Base-by-base conservation (phyloP, 257 asterid genomes). In the Voacanga thouarsii region DNA sequence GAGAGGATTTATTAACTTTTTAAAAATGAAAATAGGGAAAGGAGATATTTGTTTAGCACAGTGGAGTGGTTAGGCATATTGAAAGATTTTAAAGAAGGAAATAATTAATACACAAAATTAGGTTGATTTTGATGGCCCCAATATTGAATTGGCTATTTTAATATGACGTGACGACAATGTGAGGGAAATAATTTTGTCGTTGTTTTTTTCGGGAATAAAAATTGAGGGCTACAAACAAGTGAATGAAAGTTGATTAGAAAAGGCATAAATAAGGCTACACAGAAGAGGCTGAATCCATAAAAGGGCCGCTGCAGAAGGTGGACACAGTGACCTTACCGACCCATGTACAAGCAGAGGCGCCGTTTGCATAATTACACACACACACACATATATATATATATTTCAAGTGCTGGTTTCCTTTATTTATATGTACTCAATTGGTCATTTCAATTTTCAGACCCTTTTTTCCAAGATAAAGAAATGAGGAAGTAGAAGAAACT, bases 261-360 rank as follows among this genome's bases (percentile, higher is more conserved):
- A 45, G 45, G 72, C 77, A 80, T 33, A 45, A n/a, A n/a, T 59
- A 71, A 6, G 41, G 41, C 53, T 64, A 71, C 37, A 33, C 26
- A 71, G 65, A 64, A 70, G 69, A 75, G 14, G 44, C 77, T 18
- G 39, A 2, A 44, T 43, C 28, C 24, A 24, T n/a, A 59, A 39
- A 43, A 71, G 33, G 19, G 24, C 41, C 56, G 57, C 12, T 18
- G 49, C 55, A 71, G 72, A 81, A 71, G 75, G 64, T 76, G 55
- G 23, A 75, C 73, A 75, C 72, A 47, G 24, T 68, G 81, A 81
- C 75, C 65, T 70, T 56, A n/a, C 14, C 57, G 12, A 23, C 15
- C 26, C 15, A n/a, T 10, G n/a, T 8, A 7, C 68, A 37, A 55
- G 75, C 5, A 78, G 63, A 70, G 60, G 51, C 43, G 26, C 72